Conservation (phyloP, 2,329 filamentous ascomycete genomes). For the Diplodia seriata region DNA sequence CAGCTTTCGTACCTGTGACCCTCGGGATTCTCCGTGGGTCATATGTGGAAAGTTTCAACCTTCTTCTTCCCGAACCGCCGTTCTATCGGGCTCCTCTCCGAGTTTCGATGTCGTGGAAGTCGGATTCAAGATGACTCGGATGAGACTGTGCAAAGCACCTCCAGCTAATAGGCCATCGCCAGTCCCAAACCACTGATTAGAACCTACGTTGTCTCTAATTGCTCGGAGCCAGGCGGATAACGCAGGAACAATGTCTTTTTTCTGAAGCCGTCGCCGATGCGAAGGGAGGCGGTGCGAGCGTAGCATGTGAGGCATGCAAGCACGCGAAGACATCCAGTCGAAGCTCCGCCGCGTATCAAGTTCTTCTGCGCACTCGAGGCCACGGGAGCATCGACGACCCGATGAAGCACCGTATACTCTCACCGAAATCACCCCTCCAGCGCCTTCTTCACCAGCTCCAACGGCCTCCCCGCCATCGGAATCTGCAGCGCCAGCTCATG, state of each 20-base stretch:
- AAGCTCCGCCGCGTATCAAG: background rate
- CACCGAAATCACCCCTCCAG: conserved; percentile 10
- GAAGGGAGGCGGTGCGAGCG: background rate
- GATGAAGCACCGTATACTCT: background rate
- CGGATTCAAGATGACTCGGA: background rate
- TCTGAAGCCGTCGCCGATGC: background rate
- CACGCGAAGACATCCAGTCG: background rate
- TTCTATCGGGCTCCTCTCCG: background rate
- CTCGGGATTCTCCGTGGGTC: background rate
- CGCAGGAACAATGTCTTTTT: background rate
- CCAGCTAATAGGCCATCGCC: background rate
- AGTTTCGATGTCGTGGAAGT: background rate
- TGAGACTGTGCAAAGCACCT: background rate
- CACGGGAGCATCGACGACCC: background rate
- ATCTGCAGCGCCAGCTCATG: conserved; percentile 46
- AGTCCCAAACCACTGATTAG: background rate
- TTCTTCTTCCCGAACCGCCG: background rate
- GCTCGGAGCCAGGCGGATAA: background rate
- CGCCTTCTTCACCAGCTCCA: conserved; percentile 28
- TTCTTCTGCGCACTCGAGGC: background rate
- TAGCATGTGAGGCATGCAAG: background rate
- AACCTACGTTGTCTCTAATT: background rate
- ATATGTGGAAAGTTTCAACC: background rate
- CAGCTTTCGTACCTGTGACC: background rate
- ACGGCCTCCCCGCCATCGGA: conserved; percentile 43